phyloP scores from a whole-genome alignment of 495 filamentous ascomycete genomes.

The Neurospora sp. region DNA sequence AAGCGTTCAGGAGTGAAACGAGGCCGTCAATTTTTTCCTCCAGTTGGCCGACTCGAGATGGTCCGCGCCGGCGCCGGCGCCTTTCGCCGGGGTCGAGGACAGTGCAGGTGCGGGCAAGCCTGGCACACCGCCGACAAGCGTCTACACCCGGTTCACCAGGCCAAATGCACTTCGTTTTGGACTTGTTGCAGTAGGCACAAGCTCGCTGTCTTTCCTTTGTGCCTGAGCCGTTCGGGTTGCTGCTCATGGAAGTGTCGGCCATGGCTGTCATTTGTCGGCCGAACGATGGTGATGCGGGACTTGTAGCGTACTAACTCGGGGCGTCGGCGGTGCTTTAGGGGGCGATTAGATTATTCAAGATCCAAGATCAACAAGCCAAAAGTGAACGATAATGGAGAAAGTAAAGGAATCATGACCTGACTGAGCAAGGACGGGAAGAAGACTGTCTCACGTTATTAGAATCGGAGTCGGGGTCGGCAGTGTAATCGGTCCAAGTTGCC shows the following conservation, averaged over 20 bases:
- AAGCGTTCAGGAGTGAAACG: conserved; percentile 17
- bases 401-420: background rate
- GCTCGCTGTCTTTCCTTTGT: conserved; percentile 3
- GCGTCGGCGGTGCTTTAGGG: background rate
- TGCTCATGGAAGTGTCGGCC: background rate
- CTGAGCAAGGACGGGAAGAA: background rate
- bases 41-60: conserved; percentile 15
- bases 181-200: conserved; percentile 10
- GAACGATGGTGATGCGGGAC: background rate
- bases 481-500: background rate
- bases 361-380: background rate
- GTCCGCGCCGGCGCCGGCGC: too few species aligned
- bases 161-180: conserved; percentile 13
- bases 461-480: background rate
- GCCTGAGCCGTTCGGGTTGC: background rate
- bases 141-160: conserved; percentile 2
- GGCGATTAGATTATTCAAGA: background rate
- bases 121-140: conserved; percentile 5
- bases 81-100: conserved; percentile 1
- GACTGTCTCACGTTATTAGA: background rate
- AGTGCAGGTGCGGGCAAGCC: too few species aligned
- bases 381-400: background rate
- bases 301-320: background rate
- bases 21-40: conserved; percentile 26
- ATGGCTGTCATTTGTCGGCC: background rate